A percentile compares a stretch with the other conserved stretches of the same genome.
Evolutionary conservation across 352 stramenopile genomes (phyloP).

Genomic region (Globisporangium splendens): DNA sequence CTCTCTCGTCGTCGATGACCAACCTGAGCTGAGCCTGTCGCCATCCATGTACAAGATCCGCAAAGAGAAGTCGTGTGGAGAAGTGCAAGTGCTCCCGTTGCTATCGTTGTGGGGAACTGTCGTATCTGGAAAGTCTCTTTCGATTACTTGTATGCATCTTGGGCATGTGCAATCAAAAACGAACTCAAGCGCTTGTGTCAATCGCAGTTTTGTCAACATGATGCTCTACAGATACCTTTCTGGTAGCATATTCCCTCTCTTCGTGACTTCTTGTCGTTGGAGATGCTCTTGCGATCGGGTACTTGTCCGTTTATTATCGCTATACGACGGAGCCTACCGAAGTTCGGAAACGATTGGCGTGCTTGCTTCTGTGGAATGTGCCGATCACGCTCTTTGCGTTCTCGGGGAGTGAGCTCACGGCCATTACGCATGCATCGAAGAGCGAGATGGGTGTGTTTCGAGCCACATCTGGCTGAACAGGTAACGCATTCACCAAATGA

Average conservation of each 20-base stretch:
- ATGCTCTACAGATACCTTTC: constrained; percentile 16
- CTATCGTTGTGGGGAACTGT: constrained; percentile 34
- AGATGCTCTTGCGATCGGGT: constrained; percentile 25
- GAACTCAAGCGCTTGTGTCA: no score
- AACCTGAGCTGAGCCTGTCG: constrained; percentile 33
- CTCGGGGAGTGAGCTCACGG: constrained; percentile 17
- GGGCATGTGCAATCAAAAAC: no score
- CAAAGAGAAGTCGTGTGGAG: constrained; percentile 25
- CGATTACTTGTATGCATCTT: no score
- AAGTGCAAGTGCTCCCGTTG: constrained; percentile 32
- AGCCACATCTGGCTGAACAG: no score
- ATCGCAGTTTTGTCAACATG: background rate
- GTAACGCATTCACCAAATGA: no score
- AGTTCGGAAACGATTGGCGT: constrained; percentile 7
- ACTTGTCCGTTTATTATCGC: constrained; percentile 28
- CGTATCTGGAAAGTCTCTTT: constrained; percentile 25
- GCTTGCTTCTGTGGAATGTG: background rate
- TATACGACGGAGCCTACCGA: constrained; percentile 22
- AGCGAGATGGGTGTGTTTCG: constrained; percentile 26
- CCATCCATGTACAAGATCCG: constrained; percentile 37
- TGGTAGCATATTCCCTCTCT: constrained; percentile 9
- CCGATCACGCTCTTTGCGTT: constrained; percentile 1
- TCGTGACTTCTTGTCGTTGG: constrained; percentile 14
- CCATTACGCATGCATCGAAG: constrained; percentile 24
- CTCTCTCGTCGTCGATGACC: constrained; percentile 33